A percentile compares a stretch with the other conserved stretches of the same genome.
Conservation (phyloP, 805 yeast species). For the Metschnikowia matae region DNA sequence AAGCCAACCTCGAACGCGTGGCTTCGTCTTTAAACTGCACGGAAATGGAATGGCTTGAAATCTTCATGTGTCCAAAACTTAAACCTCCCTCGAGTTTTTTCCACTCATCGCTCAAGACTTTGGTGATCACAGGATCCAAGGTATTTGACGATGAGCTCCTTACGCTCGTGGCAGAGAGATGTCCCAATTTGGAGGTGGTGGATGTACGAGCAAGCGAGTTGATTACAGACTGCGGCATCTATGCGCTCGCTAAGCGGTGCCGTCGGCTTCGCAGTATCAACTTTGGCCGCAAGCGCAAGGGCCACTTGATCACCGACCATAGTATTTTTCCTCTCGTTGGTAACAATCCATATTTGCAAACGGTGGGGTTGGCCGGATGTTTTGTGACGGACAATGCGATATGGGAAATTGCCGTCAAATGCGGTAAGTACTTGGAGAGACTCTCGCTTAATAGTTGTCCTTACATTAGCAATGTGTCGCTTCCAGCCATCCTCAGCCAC, state of each 20-base stretch:
- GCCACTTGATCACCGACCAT: slow-evolving; percentile 65
- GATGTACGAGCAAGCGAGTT: slow-evolving; percentile 83
- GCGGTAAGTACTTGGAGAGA: slow-evolving; percentile 51
- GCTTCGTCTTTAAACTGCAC: slow-evolving; percentile 40
- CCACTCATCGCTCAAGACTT: slow-evolving; percentile 28
- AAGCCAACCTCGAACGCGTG: slow-evolving; percentile 49
- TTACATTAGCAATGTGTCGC: slow-evolving; percentile 50
- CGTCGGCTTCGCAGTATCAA: slow-evolving; percentile 56
- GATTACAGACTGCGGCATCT: slow-evolving; percentile 72
- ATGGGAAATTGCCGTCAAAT: slow-evolving; percentile 68
- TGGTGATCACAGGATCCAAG: slow-evolving; percentile 70
- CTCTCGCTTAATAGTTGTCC: slow-evolving; percentile 74
- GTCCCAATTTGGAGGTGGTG: slow-evolving; percentile 58
- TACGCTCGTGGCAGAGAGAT: slow-evolving; percentile 44
- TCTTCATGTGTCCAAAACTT: slow-evolving; percentile 76
- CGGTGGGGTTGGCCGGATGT: slow-evolving; percentile 90
- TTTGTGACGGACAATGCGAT: slow-evolving; percentile 68
- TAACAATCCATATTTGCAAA: slow-evolving; percentile 50
- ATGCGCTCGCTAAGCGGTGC: slow-evolving; percentile 62
- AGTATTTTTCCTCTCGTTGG: slow-evolving; percentile 56
- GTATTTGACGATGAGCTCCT: slow-evolving; percentile 58
- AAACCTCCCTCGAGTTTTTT: slow-evolving; percentile 45
- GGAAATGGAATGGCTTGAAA: slow-evolving; percentile 63
- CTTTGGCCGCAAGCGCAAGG: slow-evolving; percentile 72
- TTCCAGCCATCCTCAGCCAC: slow-evolving; percentile 44